Evolutionary conservation across 1,284 basidiomycete species (phyloP).

Genomic region (Thelephora terrestris): DNA sequence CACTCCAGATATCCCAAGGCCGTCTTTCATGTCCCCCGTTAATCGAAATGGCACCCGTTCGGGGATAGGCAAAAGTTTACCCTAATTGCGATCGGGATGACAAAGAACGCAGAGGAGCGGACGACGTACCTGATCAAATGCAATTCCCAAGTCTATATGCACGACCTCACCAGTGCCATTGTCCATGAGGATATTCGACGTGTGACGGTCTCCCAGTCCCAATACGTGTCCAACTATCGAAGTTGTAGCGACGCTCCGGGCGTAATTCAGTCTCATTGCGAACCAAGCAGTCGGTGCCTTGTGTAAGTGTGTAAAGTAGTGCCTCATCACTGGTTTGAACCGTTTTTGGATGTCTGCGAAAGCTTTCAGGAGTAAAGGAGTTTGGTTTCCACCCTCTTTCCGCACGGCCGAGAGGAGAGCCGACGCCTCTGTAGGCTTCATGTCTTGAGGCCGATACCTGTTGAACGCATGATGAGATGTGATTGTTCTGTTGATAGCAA

Average conservation of each 20-base stretch:
- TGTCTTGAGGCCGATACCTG: slow-evolving; percentile 34
- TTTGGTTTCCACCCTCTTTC: slow-evolving; percentile 18
- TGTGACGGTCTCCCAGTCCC: slow-evolving; percentile 90
- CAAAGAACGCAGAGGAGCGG: not conserved
- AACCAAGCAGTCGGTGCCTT: slow-evolving; percentile 90
- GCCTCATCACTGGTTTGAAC: slow-evolving; percentile 86
- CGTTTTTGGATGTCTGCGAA: slow-evolving; percentile 45
- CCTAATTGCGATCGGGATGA: slow-evolving; percentile 36
- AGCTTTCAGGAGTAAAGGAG: slow-evolving; percentile 25
- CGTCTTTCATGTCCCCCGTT: slow-evolving; percentile 90
- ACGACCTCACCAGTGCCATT: slow-evolving; percentile 79
- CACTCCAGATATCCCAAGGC: slow-evolving; percentile 84
- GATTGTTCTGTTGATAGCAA: not conserved
- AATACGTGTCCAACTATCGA: slow-evolving; percentile 93
- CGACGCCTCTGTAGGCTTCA: slow-evolving; percentile 16
- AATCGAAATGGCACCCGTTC: slow-evolving; percentile 93
- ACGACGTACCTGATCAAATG: slow-evolving; percentile 79
- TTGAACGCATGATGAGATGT: not conserved
- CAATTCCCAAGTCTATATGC: slow-evolving; percentile 94
- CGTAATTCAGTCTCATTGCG: slow-evolving; percentile 84
- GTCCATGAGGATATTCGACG: slow-evolving; percentile 89
- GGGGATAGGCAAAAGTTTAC: slow-evolving; percentile 72
- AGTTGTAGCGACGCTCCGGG: slow-evolving; percentile 85
- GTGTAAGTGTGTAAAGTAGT: slow-evolving; percentile 88
- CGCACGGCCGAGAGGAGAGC: slow-evolving; percentile 18